phyloP scores from a whole-genome alignment of 2,329 filamentous ascomycete genomes.

The Fusarium circinatum region DNA sequence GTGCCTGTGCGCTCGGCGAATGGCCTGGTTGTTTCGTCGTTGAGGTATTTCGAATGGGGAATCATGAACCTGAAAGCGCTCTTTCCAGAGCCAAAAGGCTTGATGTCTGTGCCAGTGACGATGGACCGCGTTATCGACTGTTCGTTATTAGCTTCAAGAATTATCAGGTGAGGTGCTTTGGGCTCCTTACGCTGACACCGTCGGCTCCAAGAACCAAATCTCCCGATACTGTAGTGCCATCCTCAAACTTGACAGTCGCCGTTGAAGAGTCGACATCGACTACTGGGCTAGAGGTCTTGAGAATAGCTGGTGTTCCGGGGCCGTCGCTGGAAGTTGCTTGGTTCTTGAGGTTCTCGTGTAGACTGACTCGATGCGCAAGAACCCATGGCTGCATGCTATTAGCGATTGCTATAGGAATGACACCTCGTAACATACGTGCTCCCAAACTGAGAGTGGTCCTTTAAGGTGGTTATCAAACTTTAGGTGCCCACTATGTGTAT shows the following conservation, averaged over 20 bases:
- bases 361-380: slow-evolving; percentile 61
- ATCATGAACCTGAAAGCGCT: slow-evolving; percentile 67
- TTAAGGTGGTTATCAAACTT: slow-evolving; percentile 50
- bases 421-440: slow-evolving; percentile 46
- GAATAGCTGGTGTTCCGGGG: slow-evolving; percentile 48
- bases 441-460: slow-evolving; percentile 54
- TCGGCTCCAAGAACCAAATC: slow-evolving; percentile 66
- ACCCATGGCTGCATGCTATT: slow-evolving; percentile 50
- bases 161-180: fast-evolving
- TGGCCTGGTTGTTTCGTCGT: slow-evolving; percentile 32
- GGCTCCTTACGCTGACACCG: slow-evolving; percentile 57
- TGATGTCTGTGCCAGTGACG: slow-evolving; percentile 34
- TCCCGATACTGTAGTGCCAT: slow-evolving; percentile 55
- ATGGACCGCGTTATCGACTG: slow-evolving; percentile 42
- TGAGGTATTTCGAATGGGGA: slow-evolving; percentile 49
- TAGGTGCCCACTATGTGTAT: slow-evolving; percentile 49
- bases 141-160: fast-evolving
- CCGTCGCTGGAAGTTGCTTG: slow-evolving; percentile 52
- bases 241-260: slow-evolving; percentile 56
- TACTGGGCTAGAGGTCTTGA: slow-evolving; percentile 56
- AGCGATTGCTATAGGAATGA: background rate
- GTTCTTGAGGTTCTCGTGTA: slow-evolving; percentile 61
- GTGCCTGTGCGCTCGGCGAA: slow-evolving; percentile 23
- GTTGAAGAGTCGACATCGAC: slow-evolving; percentile 53
- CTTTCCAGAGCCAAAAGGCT: slow-evolving; percentile 59